A percentile compares a stretch with the other conserved stretches of the same genome.
phyloP scores from a whole-genome alignment of 148 eudicot species.

The Arbutus unedo region DNA sequence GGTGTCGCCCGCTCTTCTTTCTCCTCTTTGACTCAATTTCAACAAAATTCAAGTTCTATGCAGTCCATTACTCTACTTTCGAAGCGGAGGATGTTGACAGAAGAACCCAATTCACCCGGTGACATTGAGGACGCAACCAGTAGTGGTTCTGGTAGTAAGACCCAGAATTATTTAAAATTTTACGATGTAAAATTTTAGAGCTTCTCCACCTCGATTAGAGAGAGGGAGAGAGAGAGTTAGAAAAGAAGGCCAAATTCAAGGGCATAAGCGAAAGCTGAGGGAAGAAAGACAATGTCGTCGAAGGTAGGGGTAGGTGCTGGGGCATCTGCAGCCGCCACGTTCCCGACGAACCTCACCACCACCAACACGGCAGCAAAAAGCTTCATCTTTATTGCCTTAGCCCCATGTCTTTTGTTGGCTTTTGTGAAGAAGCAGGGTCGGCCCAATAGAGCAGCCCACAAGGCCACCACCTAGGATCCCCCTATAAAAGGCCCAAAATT shows the following conservation, averaged over 20 bases:
- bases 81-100: constrained; percentile 28
- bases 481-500: no score
- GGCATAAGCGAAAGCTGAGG: background rate
- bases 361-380: background rate
- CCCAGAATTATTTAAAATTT: no score
- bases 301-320: background rate
- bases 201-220: background rate
- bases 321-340: background rate
- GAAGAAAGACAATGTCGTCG: background rate
- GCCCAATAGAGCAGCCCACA: no score
- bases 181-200: no score
- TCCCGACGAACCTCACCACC: background rate
- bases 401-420: no score
- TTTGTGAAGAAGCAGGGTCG: no score
- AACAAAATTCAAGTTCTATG: constrained; percentile 31
- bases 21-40: constrained; percentile 19
- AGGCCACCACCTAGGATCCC: no score
- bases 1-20: constrained; percentile 32
- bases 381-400: constrained; percentile 18
- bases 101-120: constrained; percentile 9
- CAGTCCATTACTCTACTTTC: constrained; percentile 31
- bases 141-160: background rate
- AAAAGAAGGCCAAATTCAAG: background rate
- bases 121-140: constrained; percentile 62
- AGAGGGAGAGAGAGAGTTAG: background rate